A percentile compares a stretch with the other conserved stretches of the same genome.
phyloP scores from a whole-genome alignment of 1,284 basidiomycete species.

The Phaffia rhodozyma region DNA sequence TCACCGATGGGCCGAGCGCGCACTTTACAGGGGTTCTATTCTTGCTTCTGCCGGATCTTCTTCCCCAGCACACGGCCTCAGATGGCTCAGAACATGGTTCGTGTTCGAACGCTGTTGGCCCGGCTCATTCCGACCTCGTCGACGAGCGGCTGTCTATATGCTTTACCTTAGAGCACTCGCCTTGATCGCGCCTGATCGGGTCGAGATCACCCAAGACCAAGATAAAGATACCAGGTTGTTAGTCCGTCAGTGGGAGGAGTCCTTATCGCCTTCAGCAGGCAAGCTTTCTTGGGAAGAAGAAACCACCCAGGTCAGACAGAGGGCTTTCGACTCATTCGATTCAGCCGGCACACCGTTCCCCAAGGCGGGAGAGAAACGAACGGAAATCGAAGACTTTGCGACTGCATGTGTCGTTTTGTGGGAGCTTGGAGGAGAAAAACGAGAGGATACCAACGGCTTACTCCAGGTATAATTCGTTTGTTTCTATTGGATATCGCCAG shows the following conservation, averaged over 20 bases:
- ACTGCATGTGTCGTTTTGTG: conserved; percentile 70
- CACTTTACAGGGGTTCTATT: conserved; percentile 34
- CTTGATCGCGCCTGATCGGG: conserved; percentile 27
- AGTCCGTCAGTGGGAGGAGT: conserved; percentile 10
- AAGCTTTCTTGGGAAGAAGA: conserved; percentile 51
- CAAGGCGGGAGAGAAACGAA: conserved; percentile 66
- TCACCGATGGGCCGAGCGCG: conserved; percentile 29
- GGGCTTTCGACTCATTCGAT: conserved; percentile 52
- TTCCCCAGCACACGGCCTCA: conserved; percentile 30
- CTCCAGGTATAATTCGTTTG: conserved; percentile 10
- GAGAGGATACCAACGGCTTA: conserved; percentile 39
- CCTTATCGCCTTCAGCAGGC: conserved; percentile 27
- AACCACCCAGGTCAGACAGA: conserved; percentile 51
- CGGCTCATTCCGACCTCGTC: conserved; percentile 54
- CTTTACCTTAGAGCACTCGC: conserved; percentile 62
- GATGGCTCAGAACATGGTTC: conserved; percentile 54
- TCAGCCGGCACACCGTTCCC: conserved; percentile 64
- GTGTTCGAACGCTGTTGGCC: conserved; percentile 56
- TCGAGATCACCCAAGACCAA: no score
- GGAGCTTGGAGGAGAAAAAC: conserved; percentile 53
- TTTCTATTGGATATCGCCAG: background rate
- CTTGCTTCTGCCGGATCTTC: conserved; percentile 33
- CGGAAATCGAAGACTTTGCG: conserved; percentile 67
- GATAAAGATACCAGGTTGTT: background rate
- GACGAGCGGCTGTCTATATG: conserved; percentile 54